A percentile compares a stretch with the other conserved stretches of the same genome.
Evolutionary conservation across 208 protist species (phyloP).

Genomic region (Leishmania turanica): DNA sequence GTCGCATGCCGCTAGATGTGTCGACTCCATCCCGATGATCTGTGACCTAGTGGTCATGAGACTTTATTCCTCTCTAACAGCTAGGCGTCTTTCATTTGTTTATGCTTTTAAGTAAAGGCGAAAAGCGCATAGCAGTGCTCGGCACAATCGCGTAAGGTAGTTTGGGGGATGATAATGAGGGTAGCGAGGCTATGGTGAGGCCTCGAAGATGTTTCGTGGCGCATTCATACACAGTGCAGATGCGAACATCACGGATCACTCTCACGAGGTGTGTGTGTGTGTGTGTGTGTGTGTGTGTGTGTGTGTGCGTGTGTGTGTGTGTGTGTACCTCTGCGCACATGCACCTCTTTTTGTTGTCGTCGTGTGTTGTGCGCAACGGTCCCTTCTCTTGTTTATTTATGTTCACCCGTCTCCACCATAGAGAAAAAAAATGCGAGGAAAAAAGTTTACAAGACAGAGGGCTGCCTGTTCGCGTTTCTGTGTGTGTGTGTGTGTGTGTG

Average conservation of each 20-base stretch:
- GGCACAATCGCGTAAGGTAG: not conserved
- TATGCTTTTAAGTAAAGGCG: not conserved
- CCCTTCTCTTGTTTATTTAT: not conserved
- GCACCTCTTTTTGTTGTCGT: constrained; percentile 13
- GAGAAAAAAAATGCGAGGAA: constrained; percentile 2
- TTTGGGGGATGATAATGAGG: not conserved
- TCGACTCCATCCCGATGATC: not conserved
- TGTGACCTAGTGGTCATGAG: not conserved
- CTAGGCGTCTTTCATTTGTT: not conserved
- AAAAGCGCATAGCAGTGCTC: not conserved
- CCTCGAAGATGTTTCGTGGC: not conserved
- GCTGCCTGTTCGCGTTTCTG: not conserved
- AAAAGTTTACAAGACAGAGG: not conserved
- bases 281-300: not conserved
- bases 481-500: not conserved
- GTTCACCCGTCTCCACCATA: not conserved
- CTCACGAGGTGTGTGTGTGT: not conserved
- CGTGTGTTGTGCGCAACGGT: not conserved
- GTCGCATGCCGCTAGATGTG: not conserved
- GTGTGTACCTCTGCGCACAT: not conserved
- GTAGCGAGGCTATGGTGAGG: not conserved
- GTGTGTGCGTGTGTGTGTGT: not conserved
- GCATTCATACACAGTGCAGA: not conserved
- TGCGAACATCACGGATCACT: not conserved
- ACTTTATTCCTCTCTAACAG: not conserved